Percentiles rank a stretch among this genome's conserved stretches.
Evolutionary conservation across 2,329 filamentous ascomycete genomes (phyloP).

Genomic region (Colletotrichum scovillei): DNA sequence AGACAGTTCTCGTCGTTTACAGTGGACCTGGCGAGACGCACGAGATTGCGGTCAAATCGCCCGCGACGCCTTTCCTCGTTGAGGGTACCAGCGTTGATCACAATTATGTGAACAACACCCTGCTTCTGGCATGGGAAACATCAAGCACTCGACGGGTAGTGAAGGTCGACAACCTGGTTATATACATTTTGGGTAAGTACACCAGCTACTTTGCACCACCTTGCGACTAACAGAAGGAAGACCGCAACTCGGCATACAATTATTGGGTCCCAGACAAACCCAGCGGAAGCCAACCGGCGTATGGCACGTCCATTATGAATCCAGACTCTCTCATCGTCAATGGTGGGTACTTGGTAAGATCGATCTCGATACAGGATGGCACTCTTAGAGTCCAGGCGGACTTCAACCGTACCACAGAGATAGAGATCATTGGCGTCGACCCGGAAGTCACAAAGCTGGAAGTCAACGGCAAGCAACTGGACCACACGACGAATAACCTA

Average conservation of each 20-base stretch:
- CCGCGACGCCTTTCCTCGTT: conserved; percentile 51
- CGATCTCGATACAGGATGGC: conserved; percentile 64
- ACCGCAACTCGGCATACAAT: conserved; percentile 74
- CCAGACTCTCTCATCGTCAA: conserved; percentile 66
- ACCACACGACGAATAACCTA: conserved; percentile 50
- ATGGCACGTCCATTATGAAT: conserved; percentile 49
- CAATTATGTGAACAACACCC: conserved; percentile 28
- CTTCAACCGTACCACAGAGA: conserved; percentile 73
- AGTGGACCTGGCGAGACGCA: conserved; percentile 71
- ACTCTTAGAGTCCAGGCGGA: conserved; percentile 75
- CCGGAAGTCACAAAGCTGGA: conserved; percentile 59
- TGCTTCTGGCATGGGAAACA: conserved; percentile 58
- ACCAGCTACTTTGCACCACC: not conserved
- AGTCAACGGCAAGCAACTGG: conserved; percentile 52
- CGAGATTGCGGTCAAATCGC: conserved; percentile 65
- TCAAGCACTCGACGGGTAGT: conserved; percentile 64
- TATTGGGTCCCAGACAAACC: conserved; percentile 74
- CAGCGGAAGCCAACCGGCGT: conserved; percentile 42
- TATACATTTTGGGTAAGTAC: conserved; percentile 64
- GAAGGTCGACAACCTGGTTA: conserved; percentile 58
- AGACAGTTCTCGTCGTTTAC: conserved; percentile 73
- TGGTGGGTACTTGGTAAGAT: conserved; percentile 73
- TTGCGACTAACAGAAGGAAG: conserved; percentile 46
- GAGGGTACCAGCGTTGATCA: conserved; percentile 31
- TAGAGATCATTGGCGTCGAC: conserved; percentile 78